phyloP scores from a whole-genome alignment of 106 monocot species.

The Apostasia shenzhenica region DNA sequence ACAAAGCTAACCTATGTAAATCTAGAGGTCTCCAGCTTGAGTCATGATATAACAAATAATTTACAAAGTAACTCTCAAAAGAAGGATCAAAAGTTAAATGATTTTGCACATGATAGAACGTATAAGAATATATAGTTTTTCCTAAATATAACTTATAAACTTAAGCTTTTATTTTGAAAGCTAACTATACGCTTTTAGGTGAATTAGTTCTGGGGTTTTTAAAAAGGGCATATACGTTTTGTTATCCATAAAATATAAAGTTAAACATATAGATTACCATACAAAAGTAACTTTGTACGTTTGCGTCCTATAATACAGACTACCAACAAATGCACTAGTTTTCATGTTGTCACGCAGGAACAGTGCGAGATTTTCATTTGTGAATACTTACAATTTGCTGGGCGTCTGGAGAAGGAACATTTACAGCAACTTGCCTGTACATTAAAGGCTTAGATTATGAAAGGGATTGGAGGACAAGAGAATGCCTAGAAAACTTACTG shows the following conservation, averaged over 20 bases:
- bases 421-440: constrained; percentile 76
- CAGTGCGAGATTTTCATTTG: not conserved
- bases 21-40: no score
- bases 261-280: not conserved
- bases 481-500: constrained; percentile 46
- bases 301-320: not conserved
- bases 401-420: constrained; percentile 66
- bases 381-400: constrained; percentile 66
- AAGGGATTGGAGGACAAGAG: not conserved
- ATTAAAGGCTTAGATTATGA: constrained; percentile 4
- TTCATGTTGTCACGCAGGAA: not conserved
- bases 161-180: no score
- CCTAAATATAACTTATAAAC: no score
- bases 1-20: no score
- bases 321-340: not conserved
- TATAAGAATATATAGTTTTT: no score
- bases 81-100: no score
- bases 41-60: no score
- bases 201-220: no score
- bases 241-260: not conserved
- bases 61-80: no score
- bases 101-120: no score
- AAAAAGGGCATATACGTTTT: no score
- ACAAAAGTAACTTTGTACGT: not conserved
- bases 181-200: no score